A percentile compares a stretch with the other conserved stretches of the same genome.
These are phyloP conservation scores for Leptosphaerulina australis DNA, from an alignment of 2,329 filamentous ascomycete species.

Conservation along the genomic window DNA sequence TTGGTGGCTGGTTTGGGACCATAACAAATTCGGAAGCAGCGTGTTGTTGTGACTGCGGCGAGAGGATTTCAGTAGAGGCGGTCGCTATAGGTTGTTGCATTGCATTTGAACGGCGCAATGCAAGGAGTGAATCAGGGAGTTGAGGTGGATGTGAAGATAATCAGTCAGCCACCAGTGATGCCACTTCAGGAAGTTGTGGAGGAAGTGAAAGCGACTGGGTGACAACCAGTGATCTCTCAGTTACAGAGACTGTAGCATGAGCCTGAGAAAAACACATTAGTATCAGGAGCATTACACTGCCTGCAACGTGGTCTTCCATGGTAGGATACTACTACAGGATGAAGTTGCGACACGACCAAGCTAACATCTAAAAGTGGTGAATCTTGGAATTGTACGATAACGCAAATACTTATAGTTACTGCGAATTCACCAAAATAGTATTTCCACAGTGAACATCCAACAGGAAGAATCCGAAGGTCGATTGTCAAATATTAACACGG, in stretches of 20 bases:
- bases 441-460: too few species aligned
- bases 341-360: background rate
- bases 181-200: background rate
- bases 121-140: background rate
- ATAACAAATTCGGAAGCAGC: background rate
- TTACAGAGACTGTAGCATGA: background rate
- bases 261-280: background rate
- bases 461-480: too few species aligned
- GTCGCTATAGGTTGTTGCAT: background rate
- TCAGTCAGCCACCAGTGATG: background rate
- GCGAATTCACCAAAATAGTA: too few species aligned
- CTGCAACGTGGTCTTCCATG: background rate
- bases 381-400: too few species aligned
- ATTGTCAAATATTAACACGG: too few species aligned
- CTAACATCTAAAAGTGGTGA: too few species aligned
- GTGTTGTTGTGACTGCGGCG: background rate
- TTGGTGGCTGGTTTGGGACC: background rate
- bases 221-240: background rate
- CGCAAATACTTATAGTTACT: background rate
- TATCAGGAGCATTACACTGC: background rate
- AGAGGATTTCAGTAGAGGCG: background rate
- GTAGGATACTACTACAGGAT: background rate
- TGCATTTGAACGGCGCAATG: background rate
- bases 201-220: constrained; percentile 1
- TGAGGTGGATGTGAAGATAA: background rate